Evolutionary conservation across 129 eudicot species (phyloP).

Genomic region (Mikania micrantha): DNA sequence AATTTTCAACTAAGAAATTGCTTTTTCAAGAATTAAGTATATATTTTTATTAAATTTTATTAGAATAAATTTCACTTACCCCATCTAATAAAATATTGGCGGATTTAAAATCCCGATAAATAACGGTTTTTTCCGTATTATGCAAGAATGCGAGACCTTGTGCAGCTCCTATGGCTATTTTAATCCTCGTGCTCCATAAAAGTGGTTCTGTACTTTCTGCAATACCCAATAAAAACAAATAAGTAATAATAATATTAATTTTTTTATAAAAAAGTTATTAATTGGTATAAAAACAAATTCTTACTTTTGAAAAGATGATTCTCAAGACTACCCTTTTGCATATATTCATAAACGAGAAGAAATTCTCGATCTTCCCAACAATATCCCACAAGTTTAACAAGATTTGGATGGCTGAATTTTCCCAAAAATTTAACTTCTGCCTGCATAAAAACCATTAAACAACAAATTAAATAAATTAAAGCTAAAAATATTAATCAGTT

Average conservation of each 20-base stretch:
- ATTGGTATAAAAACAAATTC: not conserved
- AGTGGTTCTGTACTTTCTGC: constrained; percentile 53
- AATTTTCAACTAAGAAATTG: not conserved
- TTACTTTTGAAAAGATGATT: constrained; percentile 68
- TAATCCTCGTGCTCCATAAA: constrained; percentile 50
- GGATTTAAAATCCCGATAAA: constrained; percentile 73
- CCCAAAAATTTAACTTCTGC: constrained; percentile 76
- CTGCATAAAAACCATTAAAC: constrained; percentile 30
- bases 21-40: too few species aligned
- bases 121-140: constrained; percentile 60
- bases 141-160: constrained; percentile 65
- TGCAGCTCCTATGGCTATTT: constrained; percentile 69
- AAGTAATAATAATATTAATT: not conserved
- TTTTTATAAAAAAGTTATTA: not conserved
- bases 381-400: constrained; percentile 65
- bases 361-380: constrained; percentile 64
- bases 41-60: too few species aligned
- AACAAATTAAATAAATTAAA: too few species aligned
- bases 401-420: constrained; percentile 68
- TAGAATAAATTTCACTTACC: constrained; percentile 22
- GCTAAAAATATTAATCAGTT: too few species aligned
- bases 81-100: constrained; percentile 61
- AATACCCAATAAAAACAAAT: not conserved
- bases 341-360: constrained; percentile 64
- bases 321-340: constrained; percentile 71